Conservation (phyloP, 1,284 basidiomycete species). For the Coniophora puteana region DNA sequence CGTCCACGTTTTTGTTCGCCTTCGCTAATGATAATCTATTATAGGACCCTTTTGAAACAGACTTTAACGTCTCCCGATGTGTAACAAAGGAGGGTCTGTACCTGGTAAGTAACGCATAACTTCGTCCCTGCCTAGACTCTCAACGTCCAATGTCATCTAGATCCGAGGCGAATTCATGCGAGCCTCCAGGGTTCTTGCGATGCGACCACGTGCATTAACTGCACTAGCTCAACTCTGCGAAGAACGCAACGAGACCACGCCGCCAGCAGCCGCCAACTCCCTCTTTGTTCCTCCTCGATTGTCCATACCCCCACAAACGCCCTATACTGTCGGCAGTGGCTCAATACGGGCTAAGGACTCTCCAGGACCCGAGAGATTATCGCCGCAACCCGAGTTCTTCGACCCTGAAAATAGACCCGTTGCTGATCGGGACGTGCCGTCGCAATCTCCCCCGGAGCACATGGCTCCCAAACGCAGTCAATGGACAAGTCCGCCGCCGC, state of each 20-base stretch:
- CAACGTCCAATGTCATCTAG: slow-evolving; percentile 41
- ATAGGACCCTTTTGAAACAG: slow-evolving; percentile 93
- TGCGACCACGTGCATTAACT: slow-evolving; percentile 75
- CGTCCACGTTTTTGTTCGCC: slow-evolving; percentile 6
- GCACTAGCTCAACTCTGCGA: slow-evolving; percentile 84
- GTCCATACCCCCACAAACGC: slow-evolving; percentile 61
- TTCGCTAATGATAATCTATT: slow-evolving; percentile 6
- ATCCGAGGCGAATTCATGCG: slow-evolving; percentile 99
- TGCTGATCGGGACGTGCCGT: slow-evolving; percentile 30
- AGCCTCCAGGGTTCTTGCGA: slow-evolving; percentile 78
- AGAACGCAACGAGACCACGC: slow-evolving; percentile 54
- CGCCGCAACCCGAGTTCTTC: slow-evolving; percentile 46
- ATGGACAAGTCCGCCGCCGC: slow-evolving; percentile 82
- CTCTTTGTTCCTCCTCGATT: slow-evolving; percentile 50
- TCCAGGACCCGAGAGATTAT: slow-evolving; percentile 41
- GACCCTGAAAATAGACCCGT: slow-evolving; percentile 34
- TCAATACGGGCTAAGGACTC: slow-evolving; percentile 49
- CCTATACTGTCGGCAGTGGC: slow-evolving; percentile 62
- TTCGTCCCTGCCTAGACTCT: slow-evolving; percentile 5
- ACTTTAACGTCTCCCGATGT: slow-evolving; percentile 95
- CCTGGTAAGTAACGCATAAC: slow-evolving; percentile 49
- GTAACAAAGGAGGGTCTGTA: slow-evolving; percentile 97
- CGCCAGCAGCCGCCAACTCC: slow-evolving; percentile 42
- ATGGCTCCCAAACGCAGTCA: slow-evolving; percentile 75
- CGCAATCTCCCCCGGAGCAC: slow-evolving; percentile 55